These are phyloP conservation scores for Boletus bicolor DNA, from an alignment of 768 basidiomycete genomes.

Conservation along the genomic window DNA sequence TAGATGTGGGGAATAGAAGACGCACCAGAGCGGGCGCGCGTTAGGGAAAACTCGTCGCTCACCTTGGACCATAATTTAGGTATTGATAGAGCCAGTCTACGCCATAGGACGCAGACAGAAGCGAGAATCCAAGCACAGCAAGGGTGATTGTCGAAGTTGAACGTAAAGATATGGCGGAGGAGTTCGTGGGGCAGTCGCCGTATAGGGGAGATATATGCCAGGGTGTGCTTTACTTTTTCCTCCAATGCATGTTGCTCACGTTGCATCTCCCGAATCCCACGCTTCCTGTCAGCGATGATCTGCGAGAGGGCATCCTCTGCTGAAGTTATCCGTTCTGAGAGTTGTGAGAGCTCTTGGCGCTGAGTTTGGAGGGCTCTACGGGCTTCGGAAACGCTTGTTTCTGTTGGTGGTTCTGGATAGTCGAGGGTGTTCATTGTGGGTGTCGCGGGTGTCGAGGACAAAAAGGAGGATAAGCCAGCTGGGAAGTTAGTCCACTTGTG, in stretches of 20 bases:
- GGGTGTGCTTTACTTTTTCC: conserved; percentile 44
- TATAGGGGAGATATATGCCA: conserved; percentile 72
- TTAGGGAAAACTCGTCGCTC: conserved; percentile 24
- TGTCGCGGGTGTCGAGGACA: conserved; percentile 15
- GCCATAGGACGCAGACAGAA: conserved; percentile 66
- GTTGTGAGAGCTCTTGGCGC: conserved; percentile 22
- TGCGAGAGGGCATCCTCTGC: conserved; percentile 57
- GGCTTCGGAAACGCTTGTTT: conserved; percentile 50
- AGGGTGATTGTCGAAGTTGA: conserved; percentile 66
- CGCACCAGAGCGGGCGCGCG: neutral
- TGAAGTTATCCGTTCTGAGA: conserved; percentile 46
- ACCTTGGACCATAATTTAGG: conserved; percentile 79
- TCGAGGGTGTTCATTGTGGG: conserved; percentile 28
- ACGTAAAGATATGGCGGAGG: conserved; percentile 68
- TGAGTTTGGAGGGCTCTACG: conserved; percentile 41
- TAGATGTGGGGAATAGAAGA: conserved; percentile 2
- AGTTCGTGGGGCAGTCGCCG: conserved; percentile 68
- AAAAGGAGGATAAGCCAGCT: conserved; percentile 15
- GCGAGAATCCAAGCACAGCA: conserved; percentile 75
- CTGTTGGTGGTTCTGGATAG: conserved; percentile 60
- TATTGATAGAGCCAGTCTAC: conserved; percentile 59
- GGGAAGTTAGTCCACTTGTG: conserved; percentile 15
- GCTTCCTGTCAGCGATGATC: conserved; percentile 53
- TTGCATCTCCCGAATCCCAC: conserved; percentile 53
- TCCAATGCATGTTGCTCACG: conserved; percentile 47